A percentile compares a stretch with the other conserved stretches of the same genome.
These are phyloP conservation scores for Blepharisma japonicum DNA, from an alignment of 73 alveolate species.

Conservation along the genomic window DNA sequence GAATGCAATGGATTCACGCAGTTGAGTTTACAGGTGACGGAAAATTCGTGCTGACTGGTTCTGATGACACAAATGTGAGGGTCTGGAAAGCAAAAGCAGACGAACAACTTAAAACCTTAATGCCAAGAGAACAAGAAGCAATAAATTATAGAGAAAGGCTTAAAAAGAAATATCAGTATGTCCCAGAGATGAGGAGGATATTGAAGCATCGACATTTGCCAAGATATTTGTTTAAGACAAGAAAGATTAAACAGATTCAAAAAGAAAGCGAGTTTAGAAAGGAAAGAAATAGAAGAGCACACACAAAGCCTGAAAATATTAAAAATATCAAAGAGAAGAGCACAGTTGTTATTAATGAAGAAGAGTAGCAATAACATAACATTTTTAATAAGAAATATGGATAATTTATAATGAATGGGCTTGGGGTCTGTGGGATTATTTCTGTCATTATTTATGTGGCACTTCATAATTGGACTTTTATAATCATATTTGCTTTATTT, in stretches of 20 bases:
- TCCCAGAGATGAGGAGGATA: conserved; percentile 83
- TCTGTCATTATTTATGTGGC: neutral
- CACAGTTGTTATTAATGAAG: conserved; percentile 59
- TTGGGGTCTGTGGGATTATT: neutral
- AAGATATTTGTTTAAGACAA: conserved; percentile 75
- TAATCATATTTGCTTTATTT: neutral
- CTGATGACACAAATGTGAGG: conserved; percentile 96
- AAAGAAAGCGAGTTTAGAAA: conserved; percentile 82
- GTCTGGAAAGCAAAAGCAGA: conserved; percentile 95
- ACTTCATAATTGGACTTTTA: neutral
- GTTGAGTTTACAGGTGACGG: conserved; percentile 89
- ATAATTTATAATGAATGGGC: neutral
- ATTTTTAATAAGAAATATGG: neutral
- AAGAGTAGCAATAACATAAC: conserved; percentile 24
- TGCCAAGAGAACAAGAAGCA: conserved; percentile 83
- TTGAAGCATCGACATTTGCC: conserved; percentile 91
- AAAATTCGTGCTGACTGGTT: conserved; percentile 89
- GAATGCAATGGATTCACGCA: conserved; percentile 95
- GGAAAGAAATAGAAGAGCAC: conserved; percentile 68
- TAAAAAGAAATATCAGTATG: conserved; percentile 85
- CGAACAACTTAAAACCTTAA: conserved; percentile 74
- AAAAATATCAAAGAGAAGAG: conserved; percentile 74
- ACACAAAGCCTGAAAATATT: conserved; percentile 69
- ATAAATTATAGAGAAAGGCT: conserved; percentile 79
- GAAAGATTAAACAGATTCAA: conserved; percentile 70